A percentile compares a stretch with the other conserved stretches of the same genome.
Evolutionary conservation across 2,329 filamentous ascomycete species (phyloP).

Genomic region (Clathrospora elynae): DNA sequence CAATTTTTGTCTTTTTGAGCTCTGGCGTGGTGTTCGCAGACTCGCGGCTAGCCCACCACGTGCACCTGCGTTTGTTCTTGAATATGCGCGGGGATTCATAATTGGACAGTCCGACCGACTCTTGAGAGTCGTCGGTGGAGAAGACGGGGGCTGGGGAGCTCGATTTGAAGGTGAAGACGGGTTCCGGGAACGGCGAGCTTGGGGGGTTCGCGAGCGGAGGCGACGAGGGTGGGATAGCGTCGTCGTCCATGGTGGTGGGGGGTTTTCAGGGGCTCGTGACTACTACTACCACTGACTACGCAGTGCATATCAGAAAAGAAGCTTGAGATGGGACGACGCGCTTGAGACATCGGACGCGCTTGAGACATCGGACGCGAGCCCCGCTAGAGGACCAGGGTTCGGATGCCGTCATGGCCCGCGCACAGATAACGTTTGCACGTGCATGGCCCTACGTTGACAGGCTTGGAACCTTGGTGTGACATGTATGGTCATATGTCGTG

Average conservation of each 20-base stretch:
- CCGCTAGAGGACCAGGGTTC: constrained; percentile 20
- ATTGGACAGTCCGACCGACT: constrained; percentile 37
- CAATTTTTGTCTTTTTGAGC: constrained; percentile 36
- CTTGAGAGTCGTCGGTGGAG: constrained; percentile 41
- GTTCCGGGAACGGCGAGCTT: constrained; percentile 32
- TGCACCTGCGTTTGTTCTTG: constrained; percentile 42
- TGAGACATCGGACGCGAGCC: constrained; percentile 20
- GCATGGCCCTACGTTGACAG: constrained; percentile 5
- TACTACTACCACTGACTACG: no score
- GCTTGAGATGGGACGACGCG: constrained; percentile 19
- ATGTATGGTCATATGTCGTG: no score
- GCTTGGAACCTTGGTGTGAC: background rate
- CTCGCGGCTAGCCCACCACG: constrained; percentile 37
- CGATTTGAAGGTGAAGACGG: constrained; percentile 34
- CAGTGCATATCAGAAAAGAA: no score
- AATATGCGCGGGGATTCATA: constrained; percentile 40
- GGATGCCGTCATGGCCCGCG: constrained; percentile 24
- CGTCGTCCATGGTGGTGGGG: constrained; percentile 27
- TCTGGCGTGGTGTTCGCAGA: constrained; percentile 20
- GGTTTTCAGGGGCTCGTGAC: background rate
- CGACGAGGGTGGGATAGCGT: constrained; percentile 30
- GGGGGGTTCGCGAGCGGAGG: constrained; percentile 30
- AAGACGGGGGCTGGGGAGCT: constrained; percentile 42
- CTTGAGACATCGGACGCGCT: no score
- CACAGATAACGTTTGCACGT: constrained; percentile 24